Base-by-base conservation (phyloP, 2,329 filamentous ascomycete genomes). In the Clarireedia monteithiana region DNA sequence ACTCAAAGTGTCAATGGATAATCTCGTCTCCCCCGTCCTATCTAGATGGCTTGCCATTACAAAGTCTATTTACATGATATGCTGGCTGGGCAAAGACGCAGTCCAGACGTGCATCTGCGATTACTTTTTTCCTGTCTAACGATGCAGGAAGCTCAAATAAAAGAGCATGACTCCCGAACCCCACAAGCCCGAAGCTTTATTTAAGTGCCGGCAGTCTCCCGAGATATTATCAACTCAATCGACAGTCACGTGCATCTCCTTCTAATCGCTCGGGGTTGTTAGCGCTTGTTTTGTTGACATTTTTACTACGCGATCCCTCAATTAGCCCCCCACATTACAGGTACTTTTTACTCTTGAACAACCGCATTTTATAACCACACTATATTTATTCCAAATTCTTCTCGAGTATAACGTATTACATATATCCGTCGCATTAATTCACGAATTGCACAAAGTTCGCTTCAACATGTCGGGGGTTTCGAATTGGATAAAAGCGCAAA, bases 401-500 rank as follows among this genome's bases (percentile, higher is more conserved):
- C 34, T 50, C 46, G 15, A 48, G 26, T 17, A 48, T 39, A n/a
- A 47, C 26, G 23, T 9, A 46, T 23, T 12, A 5, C 14, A 45
- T 6, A 52, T 46, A 7, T 12, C 27, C 23, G 17, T 56, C 48
- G 48, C 39, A 47, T 39, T 51, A 17, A 24, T 36, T 42, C 53
- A 17, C 38, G 17, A 50, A 42, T 42, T 15, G 26, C 40, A 6
- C 48, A 30, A 30, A 12, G 50, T 7, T 5, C 44, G 27, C 47
- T 38, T 65, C 65, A 79, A 69, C 65, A 88, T 88, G 84, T 83
- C 83, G 60, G 74, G 74, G 65, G 74, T 73, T 63, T 83, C 86
- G 68, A 82, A 83, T 64, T 95, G 88, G 83, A 79, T 96, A 69
- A 81, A 85, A 72, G 80, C 81, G 71, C 88, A 94, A 79, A 86